Conservation (phyloP, 2,329 filamentous ascomycete genomes). For the Scorias spongiosa region DNA sequence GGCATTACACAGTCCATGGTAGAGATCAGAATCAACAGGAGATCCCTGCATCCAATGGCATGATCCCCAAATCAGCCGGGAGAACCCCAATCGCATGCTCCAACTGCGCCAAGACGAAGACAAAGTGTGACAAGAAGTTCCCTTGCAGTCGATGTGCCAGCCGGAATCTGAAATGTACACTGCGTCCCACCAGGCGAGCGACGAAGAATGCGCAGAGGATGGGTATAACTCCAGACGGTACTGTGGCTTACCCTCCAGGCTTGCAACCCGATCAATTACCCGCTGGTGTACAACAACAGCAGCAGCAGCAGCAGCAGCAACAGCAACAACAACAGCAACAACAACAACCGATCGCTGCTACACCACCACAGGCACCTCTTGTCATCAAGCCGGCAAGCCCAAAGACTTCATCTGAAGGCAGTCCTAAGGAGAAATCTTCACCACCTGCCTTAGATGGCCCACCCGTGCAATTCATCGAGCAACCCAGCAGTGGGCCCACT, state of each 20-base stretch:
- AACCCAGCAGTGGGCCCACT: slow-evolving; percentile 20
- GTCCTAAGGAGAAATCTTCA: slow-evolving; percentile 9
- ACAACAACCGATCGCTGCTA: slow-evolving; percentile 4
- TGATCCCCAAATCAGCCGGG: slow-evolving; percentile 37
- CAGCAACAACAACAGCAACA: slow-evolving; percentile 7
- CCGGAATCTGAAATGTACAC: slow-evolving; percentile 31
- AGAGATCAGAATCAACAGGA: slow-evolving; percentile 35
- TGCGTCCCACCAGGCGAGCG: slow-evolving; percentile 32
- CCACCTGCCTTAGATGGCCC: slow-evolving; percentile 18
- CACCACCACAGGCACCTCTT: slow-evolving; percentile 21
- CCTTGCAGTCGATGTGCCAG: slow-evolving; percentile 38
- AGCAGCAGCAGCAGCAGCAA: too few relatives aligned
- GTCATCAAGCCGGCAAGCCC: slow-evolving; percentile 21
- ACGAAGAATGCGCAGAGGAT: slow-evolving; percentile 28
- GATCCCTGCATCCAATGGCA: slow-evolving; percentile 31
- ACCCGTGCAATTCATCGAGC: slow-evolving; percentile 27
- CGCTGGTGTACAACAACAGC: slow-evolving; percentile 7
- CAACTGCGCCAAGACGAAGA: slow-evolving; percentile 40
- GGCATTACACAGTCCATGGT: slow-evolving; percentile 38
- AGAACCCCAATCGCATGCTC: slow-evolving; percentile 38
- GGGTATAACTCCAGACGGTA: slow-evolving; percentile 16
- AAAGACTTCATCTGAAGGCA: slow-evolving; percentile 8
- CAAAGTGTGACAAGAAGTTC: slow-evolving; percentile 40
- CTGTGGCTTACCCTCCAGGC: slow-evolving; percentile 12
- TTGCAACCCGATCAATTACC: neutral